Conservation (phyloP, 495 filamentous ascomycete genomes). For the Podospora pseudopauciseta region DNA sequence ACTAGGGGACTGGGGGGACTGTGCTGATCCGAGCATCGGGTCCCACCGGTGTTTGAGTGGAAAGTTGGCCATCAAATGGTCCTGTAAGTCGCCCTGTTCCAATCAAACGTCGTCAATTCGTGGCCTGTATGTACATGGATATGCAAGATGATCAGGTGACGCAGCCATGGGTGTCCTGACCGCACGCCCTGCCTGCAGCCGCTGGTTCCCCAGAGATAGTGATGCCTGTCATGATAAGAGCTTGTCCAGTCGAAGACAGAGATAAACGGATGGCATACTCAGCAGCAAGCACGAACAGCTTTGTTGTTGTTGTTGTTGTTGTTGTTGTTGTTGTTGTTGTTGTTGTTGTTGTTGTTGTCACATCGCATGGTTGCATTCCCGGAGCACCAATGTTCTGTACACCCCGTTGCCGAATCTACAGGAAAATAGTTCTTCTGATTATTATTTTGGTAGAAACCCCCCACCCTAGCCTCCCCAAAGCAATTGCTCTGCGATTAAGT, state of each 20-base stretch:
- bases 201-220: conserved; percentile 5
- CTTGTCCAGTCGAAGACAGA: conserved; percentile 7
- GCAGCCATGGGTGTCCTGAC: conserved; percentile 13
- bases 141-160: conserved; percentile 36
- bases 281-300: conserved; percentile 8
- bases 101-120: conserved; percentile 9
- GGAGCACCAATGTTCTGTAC: not conserved
- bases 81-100: conserved; percentile 1
- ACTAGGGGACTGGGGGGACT: not conserved
- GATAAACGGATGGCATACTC: conserved; percentile 1
- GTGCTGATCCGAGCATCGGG: not conserved
- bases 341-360: conserved; percentile 6
- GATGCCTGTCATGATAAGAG: conserved; percentile 18
- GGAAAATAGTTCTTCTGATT: not conserved
- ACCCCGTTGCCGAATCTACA: not conserved
- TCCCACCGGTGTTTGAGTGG: not conserved
- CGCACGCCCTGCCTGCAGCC: not conserved
- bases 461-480: conserved; percentile 6
- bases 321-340: not conserved
- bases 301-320: not conserved
- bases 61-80: not conserved
- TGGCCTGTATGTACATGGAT: conserved; percentile 15
- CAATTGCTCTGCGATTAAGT: conserved; percentile 12
- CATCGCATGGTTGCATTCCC: not conserved
- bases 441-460: not conserved